A percentile compares a stretch with the other conserved stretches of the same genome.
Conservation (phyloP, 139 green algal species). For the Chlorella sorokiniana region DNA sequence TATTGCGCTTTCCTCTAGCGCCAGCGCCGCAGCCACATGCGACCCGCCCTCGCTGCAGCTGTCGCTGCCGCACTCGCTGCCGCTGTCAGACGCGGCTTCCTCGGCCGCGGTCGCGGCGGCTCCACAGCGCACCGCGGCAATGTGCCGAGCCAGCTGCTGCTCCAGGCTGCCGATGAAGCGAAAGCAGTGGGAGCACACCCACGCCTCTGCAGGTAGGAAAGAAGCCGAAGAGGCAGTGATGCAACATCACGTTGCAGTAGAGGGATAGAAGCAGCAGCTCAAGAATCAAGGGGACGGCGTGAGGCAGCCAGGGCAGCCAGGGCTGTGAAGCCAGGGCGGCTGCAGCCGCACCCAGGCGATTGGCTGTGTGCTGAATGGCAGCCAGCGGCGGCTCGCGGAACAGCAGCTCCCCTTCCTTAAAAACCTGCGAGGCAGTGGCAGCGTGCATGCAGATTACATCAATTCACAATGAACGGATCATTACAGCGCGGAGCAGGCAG, state of each 20-base stretch:
- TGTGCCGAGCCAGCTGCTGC: slow-evolving; percentile 44
- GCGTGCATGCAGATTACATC: background rate
- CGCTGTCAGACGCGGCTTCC: background rate
- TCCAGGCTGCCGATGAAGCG: slow-evolving; percentile 59
- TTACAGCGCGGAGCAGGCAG: background rate
- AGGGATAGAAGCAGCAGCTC: background rate
- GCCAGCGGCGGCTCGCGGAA: slow-evolving; percentile 59
- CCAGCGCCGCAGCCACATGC: background rate
- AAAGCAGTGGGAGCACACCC: slow-evolving; percentile 64
- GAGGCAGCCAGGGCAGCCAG: background rate
- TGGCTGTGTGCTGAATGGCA: slow-evolving; percentile 52
- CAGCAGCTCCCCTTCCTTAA: slow-evolving; percentile 42
- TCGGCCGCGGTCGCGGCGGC: background rate
- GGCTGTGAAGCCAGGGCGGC: background rate
- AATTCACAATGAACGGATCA: background rate
- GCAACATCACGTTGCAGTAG: background rate
- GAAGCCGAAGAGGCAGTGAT: background rate
- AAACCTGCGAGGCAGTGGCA: slow-evolving; percentile 22
- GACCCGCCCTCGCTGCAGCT: background rate
- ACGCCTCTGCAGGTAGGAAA: background rate
- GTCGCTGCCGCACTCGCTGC: background rate
- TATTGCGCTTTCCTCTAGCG: background rate
- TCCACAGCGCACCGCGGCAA: background rate
- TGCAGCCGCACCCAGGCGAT: slow-evolving; percentile 20
- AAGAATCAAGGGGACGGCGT: background rate